Evolutionary conservation across 495 filamentous ascomycete genomes (phyloP), one percentile per base, ranked within the genome.

Genomic region (Recurvomyces mirabilis): DNA sequence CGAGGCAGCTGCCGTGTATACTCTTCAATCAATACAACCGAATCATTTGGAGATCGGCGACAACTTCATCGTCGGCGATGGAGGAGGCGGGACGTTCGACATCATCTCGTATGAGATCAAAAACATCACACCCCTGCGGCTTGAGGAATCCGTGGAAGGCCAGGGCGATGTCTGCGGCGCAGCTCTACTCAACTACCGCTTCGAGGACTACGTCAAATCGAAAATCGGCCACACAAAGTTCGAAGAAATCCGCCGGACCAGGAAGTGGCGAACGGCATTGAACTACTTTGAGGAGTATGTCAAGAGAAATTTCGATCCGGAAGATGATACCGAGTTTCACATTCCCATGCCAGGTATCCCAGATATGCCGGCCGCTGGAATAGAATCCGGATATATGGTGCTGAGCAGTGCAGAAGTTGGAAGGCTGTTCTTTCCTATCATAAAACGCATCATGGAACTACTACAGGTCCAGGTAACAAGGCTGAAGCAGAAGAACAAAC

Each of bases 71-170:
- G 67, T 87, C 2, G 82, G 80, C 52, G 83, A 87, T 58, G 81
- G 79, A 0, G 81, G 82, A 24, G 83, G 82, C n/a, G 83, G 81
- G 1, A 87, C 82, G 0, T 81, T 86, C 0, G 75, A 78, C 54
- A 62, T 85, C 20, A 86, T 87, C 32, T 61, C 68, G 0, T 70
- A 69, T 41, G 59, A 51, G 0, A 64, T 71, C 21, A 33, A 33
- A 15, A 30, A 46, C 14, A 5, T 19, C 4, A 36, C 3, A 3
- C 43, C 43, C 20, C 18, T 22, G 39, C 57, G 5, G 17, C 19
- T 43, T 21, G 40, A 43, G 17, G 38, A 49, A 40, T 15, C 26
- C 3, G 46, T 31, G 5, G 15, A n/a, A 9, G 34, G 41, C n/a
- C 26, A 30, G 14, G 48, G 48, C 20, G 48, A 15, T 15, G 25